Evolutionary conservation across 371 early-diverging fungal genomes (phyloP).

Genomic region (Phascolomyces articulosus): DNA sequence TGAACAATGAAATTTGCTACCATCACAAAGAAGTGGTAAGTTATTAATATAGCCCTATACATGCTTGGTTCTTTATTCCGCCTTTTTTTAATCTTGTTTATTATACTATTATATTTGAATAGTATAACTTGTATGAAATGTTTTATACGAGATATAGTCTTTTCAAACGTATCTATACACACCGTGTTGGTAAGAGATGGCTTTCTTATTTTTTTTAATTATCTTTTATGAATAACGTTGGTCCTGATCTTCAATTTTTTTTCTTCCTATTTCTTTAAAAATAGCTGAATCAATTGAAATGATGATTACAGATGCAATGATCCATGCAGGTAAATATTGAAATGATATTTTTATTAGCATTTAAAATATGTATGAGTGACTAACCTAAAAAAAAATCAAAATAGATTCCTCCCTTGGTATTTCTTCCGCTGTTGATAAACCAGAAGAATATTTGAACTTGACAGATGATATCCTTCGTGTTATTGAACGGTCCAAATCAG

Average conservation of each 20-base stretch:
- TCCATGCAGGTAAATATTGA: constrained; percentile 61
- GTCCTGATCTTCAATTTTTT: no score
- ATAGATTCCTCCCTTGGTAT: constrained; percentile 72
- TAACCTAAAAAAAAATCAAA: neutral
- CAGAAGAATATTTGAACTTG: constrained; percentile 74
- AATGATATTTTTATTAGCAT: neutral
- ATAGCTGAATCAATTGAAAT: constrained; percentile 71
- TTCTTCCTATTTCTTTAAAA: neutral
- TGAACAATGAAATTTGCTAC: constrained; percentile 90
- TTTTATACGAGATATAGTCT: constrained; percentile 92
- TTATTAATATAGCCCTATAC: no score
- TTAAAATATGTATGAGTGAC: neutral
- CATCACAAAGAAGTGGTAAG: constrained; percentile 68
- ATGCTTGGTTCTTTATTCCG: no score
- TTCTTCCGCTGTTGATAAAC: constrained; percentile 67
- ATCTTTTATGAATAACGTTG: neutral
- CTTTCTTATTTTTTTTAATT: neutral
- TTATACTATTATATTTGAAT: no score
- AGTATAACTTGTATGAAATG: constrained; percentile 81
- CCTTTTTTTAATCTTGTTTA: no score
- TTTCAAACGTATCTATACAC: constrained; percentile 92
- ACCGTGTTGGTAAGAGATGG: constrained; percentile 67
- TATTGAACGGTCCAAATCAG: constrained; percentile 73
- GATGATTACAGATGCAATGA: constrained; percentile 89
- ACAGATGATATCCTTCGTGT: constrained; percentile 87